These are phyloP conservation scores for Gymnopilus dilepis DNA, from an alignment of 768 basidiomycete genomes.

Conservation along the genomic window DNA sequence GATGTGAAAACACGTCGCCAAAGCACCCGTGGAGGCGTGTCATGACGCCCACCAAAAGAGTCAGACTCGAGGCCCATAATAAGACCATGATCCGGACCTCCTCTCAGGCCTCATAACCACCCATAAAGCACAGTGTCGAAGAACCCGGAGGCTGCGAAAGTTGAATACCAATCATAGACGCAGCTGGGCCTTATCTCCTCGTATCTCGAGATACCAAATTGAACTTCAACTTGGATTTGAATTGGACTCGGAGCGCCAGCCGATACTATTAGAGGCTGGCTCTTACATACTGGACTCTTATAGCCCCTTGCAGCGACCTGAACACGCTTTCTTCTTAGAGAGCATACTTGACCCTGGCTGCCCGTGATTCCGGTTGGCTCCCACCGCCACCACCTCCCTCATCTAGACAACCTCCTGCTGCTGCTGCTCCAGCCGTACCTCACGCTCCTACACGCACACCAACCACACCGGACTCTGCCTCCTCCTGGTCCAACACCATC, in stretches of 20 bases:
- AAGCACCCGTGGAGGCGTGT: background rate
- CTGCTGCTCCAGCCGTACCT: too few species aligned
- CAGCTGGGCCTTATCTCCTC: background rate
- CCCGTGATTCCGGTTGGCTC: slow-evolving; percentile 12
- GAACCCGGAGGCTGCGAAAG: background rate
- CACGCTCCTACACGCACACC: background rate
- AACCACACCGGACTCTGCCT: background rate
- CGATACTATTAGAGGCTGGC: slow-evolving; percentile 4
- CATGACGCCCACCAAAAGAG: background rate
- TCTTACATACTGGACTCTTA: background rate
- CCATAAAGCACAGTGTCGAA: background rate
- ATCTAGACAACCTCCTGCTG: too few species aligned
- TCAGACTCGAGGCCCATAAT: background rate
- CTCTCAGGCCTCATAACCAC: background rate
- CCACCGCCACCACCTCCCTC: slow-evolving; percentile 1
- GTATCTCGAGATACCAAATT: background rate
- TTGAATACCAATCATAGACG: background rate
- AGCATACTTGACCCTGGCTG: slow-evolving; percentile 21
- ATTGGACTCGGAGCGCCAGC: slow-evolving; percentile 3
- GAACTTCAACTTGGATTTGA: too few species aligned
- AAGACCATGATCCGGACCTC: slow-evolving; percentile 3
- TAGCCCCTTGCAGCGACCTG: too few species aligned
- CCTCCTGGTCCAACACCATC: slow-evolving; percentile 5
- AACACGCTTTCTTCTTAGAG: background rate
- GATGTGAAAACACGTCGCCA: slow-evolving; percentile 6